These are phyloP conservation scores for Trichoderma sp. DNA, from an alignment of 2,329 filamentous ascomycete genomes.

Conservation along the genomic window DNA sequence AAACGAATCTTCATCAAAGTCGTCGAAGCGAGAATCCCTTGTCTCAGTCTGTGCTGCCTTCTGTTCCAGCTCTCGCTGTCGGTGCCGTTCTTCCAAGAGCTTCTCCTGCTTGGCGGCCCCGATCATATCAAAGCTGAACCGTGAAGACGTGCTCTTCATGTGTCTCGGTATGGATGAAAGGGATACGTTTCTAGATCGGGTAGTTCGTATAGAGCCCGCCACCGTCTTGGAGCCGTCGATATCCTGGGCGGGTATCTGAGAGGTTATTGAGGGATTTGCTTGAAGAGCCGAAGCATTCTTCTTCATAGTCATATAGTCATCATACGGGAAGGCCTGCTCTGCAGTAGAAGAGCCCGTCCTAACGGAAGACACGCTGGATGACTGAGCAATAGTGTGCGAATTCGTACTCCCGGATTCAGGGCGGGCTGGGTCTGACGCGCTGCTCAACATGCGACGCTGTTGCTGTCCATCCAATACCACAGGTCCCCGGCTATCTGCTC, in stretches of 20 bases:
- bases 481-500: not conserved
- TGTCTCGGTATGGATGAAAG: conserved; percentile 60
- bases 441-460: conserved; percentile 35
- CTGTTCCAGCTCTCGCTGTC: conserved; percentile 67
- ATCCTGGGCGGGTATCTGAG: conserved; percentile 33
- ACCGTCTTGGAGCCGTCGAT: conserved; percentile 31
- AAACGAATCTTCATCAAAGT: conserved; percentile 64
- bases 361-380: conserved; percentile 37
- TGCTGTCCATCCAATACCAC: not conserved
- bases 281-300: conserved; percentile 37
- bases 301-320: conserved; percentile 44
- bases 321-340: conserved; percentile 26
- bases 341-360: conserved; percentile 30
- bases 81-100: conserved; percentile 72
- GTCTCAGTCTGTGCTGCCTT: conserved; percentile 47
- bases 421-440: conserved; percentile 39
- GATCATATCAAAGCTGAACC: conserved; percentile 82
- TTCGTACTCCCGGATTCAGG: conserved; percentile 35
- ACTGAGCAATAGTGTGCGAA: conserved; percentile 36
- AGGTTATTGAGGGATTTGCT: conserved; percentile 31
- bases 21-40: conserved; percentile 61
- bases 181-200: conserved; percentile 58
- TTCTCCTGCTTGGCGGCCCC: conserved; percentile 70
- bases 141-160: conserved; percentile 76
- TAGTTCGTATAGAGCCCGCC: conserved; percentile 38